Percentiles rank a stretch among this genome's conserved stretches.
phyloP scores from a whole-genome alignment of 495 filamentous ascomycete species.

The Hyaloscypha hepaticicola region DNA sequence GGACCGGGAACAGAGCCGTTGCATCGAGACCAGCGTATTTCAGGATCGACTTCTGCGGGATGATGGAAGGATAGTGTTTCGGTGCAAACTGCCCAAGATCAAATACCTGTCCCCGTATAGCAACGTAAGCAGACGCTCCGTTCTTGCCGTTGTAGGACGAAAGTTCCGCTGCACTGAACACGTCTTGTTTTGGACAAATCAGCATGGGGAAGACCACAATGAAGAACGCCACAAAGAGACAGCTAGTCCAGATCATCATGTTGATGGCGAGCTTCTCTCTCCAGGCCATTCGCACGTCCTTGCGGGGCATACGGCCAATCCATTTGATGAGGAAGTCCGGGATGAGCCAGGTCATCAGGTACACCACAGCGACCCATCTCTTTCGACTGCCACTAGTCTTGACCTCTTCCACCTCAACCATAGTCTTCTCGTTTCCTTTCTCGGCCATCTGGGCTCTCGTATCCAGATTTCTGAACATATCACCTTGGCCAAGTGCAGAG shows the following conservation, averaged over 20 bases:
- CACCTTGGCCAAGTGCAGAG: slow-evolving; percentile 83
- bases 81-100: slow-evolving; percentile 73
- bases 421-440: slow-evolving; percentile 85
- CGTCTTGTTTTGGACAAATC: slow-evolving; percentile 88
- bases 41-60: slow-evolving; percentile 63
- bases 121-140: slow-evolving; percentile 60
- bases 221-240: slow-evolving; percentile 80
- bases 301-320: slow-evolving; percentile 83
- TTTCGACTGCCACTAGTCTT: slow-evolving; percentile 78
- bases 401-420: slow-evolving; percentile 86
- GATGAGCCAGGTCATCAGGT: slow-evolving; percentile 78
- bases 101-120: slow-evolving; percentile 88
- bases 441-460: slow-evolving; percentile 92
- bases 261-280: slow-evolving; percentile 98
- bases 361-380: slow-evolving; percentile 90
- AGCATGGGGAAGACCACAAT: slow-evolving; percentile 81
- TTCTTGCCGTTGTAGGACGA: slow-evolving; percentile 70
- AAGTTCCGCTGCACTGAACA: slow-evolving; percentile 80
- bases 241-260: slow-evolving; percentile 91
- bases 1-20: slow-evolving; percentile 85
- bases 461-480: slow-evolving; percentile 98
- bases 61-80: slow-evolving; percentile 76
- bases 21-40: slow-evolving; percentile 86
- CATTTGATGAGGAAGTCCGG: slow-evolving; percentile 80
- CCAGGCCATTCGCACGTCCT: slow-evolving; percentile 93